Evolutionary conservation across 352 stramenopile species (phyloP).

Genomic region (Blastocystis sp.): DNA sequence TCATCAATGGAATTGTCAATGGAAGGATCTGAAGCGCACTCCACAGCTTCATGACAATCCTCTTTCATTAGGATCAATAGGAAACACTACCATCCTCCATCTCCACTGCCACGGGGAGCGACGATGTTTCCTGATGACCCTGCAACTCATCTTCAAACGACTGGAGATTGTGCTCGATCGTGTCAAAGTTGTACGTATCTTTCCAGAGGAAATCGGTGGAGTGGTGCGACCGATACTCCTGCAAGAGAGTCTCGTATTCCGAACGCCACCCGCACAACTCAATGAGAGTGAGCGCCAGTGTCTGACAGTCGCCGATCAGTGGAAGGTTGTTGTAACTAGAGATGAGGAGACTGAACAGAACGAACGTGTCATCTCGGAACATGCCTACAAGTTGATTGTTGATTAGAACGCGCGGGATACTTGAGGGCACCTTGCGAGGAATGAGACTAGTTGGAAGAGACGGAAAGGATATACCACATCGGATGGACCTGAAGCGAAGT

Average conservation of each 20-base stretch:
- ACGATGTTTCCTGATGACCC: no score
- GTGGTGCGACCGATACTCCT: not conserved
- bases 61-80: no score
- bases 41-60: no score
- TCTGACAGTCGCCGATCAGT: constrained; percentile 33
- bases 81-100: no score
- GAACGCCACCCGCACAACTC: not conserved
- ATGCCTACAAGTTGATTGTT: constrained; percentile 71
- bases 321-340: not conserved
- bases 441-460: not conserved
- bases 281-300: not conserved
- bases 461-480: constrained; percentile 70
- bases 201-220: not conserved
- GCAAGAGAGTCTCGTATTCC: not conserved
- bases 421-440: constrained; percentile 65
- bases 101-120: no score
- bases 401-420: constrained; percentile 75
- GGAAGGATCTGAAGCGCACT: no score
- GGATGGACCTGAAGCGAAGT: constrained; percentile 89
- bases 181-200: constrained; percentile 25
- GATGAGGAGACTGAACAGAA: not conserved
- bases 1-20: no score
- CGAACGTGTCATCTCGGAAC: not conserved
- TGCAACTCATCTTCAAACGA: not conserved
- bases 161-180: not conserved